These are phyloP conservation scores for Neonectria coccinea DNA, from an alignment of 2,329 filamentous ascomycete species.

Conservation along the genomic window DNA sequence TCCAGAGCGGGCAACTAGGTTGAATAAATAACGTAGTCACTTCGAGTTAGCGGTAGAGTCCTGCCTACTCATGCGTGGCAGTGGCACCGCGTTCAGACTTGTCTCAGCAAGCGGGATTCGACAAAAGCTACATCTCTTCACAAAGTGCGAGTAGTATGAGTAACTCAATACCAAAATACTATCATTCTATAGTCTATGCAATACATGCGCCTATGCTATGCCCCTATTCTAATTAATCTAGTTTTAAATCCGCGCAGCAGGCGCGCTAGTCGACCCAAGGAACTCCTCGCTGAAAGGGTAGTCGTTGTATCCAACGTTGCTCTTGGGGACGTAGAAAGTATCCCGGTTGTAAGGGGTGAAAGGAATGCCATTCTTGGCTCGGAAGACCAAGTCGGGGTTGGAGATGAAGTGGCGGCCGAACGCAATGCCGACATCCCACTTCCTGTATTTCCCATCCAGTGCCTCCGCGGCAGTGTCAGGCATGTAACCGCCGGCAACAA, in stretches of 20 bases:
- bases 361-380: constrained; percentile 52
- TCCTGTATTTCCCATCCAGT: constrained; percentile 41
- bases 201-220: not conserved
- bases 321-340: constrained; percentile 53
- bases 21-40: constrained; percentile 51
- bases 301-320: constrained; percentile 46
- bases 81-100: too few species aligned
- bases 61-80: too few species aligned
- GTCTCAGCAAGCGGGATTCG: too few species aligned
- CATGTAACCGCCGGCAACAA: constrained; percentile 49
- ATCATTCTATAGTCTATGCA: constrained; percentile 2
- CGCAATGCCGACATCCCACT: constrained; percentile 44
- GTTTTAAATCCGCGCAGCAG: constrained; percentile 11
- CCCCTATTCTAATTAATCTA: not conserved
- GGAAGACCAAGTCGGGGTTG: constrained; percentile 53
- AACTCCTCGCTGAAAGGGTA: constrained; percentile 45
- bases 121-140: not conserved
- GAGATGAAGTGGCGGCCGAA: constrained; percentile 53
- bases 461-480: constrained; percentile 40
- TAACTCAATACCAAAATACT: not conserved
- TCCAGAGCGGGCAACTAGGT: constrained; percentile 46
- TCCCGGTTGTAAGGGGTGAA: constrained; percentile 53
- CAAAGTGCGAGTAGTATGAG: not conserved
- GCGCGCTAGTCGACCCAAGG: not conserved
- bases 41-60: not conserved